phyloP scores from a whole-genome alignment of 1,284 basidiomycete genomes.

The Malassezia slooffiae region DNA sequence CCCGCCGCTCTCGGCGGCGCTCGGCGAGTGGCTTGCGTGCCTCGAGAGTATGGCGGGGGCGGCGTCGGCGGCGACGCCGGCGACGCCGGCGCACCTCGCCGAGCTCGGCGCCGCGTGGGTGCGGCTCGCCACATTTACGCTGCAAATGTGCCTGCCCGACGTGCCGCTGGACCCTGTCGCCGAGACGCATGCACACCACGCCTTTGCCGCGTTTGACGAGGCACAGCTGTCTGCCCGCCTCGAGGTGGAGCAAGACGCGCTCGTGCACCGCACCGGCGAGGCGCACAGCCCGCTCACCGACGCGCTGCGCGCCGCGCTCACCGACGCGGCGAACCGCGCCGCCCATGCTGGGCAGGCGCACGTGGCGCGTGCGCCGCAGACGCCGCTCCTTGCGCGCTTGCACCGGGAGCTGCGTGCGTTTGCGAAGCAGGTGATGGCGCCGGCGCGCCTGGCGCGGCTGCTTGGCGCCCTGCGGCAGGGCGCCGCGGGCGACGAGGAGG shows the following conservation, averaged over 20 bases:
- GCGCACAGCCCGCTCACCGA: slow-evolving; percentile 51
- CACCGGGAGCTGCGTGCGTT: slow-evolving; percentile 61
- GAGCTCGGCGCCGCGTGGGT: slow-evolving; percentile 58
- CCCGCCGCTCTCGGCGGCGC: not conserved
- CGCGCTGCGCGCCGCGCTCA: slow-evolving; percentile 35
- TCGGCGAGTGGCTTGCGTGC: slow-evolving; percentile 6
- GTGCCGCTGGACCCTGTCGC: slow-evolving; percentile 77
- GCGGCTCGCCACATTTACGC: slow-evolving; percentile 54
- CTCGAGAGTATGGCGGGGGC: no score
- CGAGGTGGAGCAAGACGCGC: slow-evolving; percentile 55
- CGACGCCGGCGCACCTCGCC: not conserved
- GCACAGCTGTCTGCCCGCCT: slow-evolving; percentile 54
- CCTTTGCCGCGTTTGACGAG: slow-evolving; percentile 50
- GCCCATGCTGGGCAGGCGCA: not conserved
- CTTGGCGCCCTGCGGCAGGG: slow-evolving; percentile 15
- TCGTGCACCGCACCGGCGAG: slow-evolving; percentile 58
- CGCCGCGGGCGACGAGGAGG: slow-evolving; percentile 26
- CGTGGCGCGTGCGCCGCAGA: slow-evolving; percentile 47
- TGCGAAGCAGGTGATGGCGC: slow-evolving; percentile 22
- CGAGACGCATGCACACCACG: slow-evolving; percentile 54
- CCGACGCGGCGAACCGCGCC: slow-evolving; percentile 10
- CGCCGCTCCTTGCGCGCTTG: slow-evolving; percentile 59
- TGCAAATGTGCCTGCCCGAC: slow-evolving; percentile 72
- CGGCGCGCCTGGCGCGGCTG: slow-evolving; percentile 37
- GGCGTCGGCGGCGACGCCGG: not conserved